phyloP scores from a whole-genome alignment of 805 yeast species.

The Hermanozyma aechmeae region DNA sequence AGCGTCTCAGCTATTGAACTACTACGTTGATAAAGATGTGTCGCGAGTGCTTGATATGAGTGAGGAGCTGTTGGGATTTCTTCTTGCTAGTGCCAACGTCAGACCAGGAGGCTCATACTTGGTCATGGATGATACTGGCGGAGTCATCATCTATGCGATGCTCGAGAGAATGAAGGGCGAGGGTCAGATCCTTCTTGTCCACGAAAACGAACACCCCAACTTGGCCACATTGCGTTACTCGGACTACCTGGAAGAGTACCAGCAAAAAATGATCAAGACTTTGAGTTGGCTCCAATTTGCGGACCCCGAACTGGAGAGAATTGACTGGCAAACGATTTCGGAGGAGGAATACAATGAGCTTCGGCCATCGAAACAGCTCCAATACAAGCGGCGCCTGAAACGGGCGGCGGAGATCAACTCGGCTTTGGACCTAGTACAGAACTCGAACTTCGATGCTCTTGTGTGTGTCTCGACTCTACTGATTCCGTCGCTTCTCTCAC shows the following conservation, averaged over 20 bases:
- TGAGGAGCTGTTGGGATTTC: constrained; percentile 71
- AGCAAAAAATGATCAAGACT: constrained; percentile 51
- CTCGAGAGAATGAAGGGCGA: constrained; percentile 86
- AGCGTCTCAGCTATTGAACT: constrained; percentile 60
- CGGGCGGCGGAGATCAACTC: constrained; percentile 44
- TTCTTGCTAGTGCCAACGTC: constrained; percentile 71
- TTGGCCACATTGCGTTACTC: constrained; percentile 59
- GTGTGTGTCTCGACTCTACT: constrained; percentile 66
- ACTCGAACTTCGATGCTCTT: constrained; percentile 63
- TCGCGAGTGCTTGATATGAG: constrained; percentile 69
- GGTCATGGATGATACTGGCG: constrained; percentile 91
- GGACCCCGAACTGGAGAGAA: constrained; percentile 59
- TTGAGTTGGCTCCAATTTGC: constrained; percentile 73
- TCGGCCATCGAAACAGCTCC: constrained; percentile 52
- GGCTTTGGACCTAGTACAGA: constrained; percentile 40
- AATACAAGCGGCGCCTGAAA: constrained; percentile 56
- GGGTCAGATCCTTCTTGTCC: constrained; percentile 59
- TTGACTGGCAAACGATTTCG: constrained; percentile 36
- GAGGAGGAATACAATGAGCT: constrained; percentile 46
- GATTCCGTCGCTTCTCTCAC: constrained; percentile 54
- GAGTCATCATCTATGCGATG: constrained; percentile 75
- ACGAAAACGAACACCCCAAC: constrained; percentile 92
- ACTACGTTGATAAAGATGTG: constrained; percentile 70
- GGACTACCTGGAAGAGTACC: constrained; percentile 47
- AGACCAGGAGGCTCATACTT: constrained; percentile 86